Evolutionary conservation across 805 yeast genomes (phyloP), one percentile per base, ranked within the genome.

Genomic region (Clavispora carvajalis): DNA sequence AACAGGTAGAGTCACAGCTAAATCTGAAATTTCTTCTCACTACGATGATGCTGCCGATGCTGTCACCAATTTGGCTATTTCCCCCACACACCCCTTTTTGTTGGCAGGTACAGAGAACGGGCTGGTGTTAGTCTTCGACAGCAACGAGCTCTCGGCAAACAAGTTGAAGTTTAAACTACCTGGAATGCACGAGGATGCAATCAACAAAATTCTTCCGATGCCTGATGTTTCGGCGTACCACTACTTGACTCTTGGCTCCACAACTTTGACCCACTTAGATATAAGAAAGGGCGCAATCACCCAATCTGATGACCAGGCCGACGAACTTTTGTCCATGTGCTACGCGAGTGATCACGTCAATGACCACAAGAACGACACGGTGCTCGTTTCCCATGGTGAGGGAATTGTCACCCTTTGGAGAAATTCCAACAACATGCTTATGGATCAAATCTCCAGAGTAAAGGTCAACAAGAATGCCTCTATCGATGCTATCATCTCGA

Each of bases 371-470:
- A 85, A 81, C 39, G 80, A 78, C 15, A 73, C 78, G 1, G 74
- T 81, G 3, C 76, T 83, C 4, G 89, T 90, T 51, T 91, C 96
- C 34, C 89, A 88, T 83, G 88, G 95, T 12, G 93, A 84, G 55
- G 98, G 98, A 3, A 76, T 87, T 11, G 71, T 88, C 6, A 88
- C 98, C 0, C 68, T 85, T 11, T 91, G 99, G 99, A 79, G 77
- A 51, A 80, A 83, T 21, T 70, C 76, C 22, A 76, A 76, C 55
- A 87, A 86, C 55, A 75, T 75, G 33, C 73, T 80, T 45, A 71
- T 67, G 43, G 97, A 91, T 60, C 97, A 91, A 63, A 69, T 88
- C 36, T 75, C 85, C 10, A 68, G 98, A 43, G 76, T 91, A 15
- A 79, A 79, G 47, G 70, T 90, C 7, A 69, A 78, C 29, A 78